A percentile compares a stretch with the other conserved stretches of the same genome.
Conservation (phyloP, 2,329 filamentous ascomycete species). For the Hypoxylon sp. region DNA sequence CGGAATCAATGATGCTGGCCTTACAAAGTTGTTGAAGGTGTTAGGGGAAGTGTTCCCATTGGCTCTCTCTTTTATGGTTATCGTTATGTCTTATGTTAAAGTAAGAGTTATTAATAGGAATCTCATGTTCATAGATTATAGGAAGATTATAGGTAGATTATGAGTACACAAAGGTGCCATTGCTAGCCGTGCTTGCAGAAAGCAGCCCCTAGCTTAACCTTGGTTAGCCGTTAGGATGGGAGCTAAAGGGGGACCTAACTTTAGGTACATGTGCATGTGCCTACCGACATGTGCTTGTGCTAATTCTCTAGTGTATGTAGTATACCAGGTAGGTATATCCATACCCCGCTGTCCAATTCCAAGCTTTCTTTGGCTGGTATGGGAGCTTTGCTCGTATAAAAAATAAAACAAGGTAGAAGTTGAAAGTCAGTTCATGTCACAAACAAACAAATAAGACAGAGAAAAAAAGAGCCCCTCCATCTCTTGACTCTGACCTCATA, state of each 20-base stretch:
- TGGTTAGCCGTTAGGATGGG: conserved; percentile 32
- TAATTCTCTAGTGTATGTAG: conserved; percentile 16
- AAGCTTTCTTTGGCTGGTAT: conserved; percentile 13
- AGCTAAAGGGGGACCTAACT: conserved; percentile 1
- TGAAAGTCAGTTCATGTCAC: conserved; percentile 6
- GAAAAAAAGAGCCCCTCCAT: conserved; percentile 11
- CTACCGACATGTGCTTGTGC: conserved; percentile 7
- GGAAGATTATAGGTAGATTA: too few species aligned
- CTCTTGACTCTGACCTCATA: conserved; percentile 40
- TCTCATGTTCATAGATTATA: background rate
- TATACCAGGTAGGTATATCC: too few species aligned
- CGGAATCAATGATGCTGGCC: conserved; percentile 26
- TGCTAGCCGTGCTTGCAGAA: conserved; percentile 35
- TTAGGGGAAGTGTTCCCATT: conserved; percentile 12
- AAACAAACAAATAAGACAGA: conserved; percentile 14
- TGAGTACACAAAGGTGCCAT: conserved; percentile 17
- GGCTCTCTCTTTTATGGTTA: conserved; percentile 10
- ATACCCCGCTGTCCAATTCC: conserved; percentile 33
- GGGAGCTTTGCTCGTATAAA: conserved; percentile 9
- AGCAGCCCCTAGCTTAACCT: conserved; percentile 32
- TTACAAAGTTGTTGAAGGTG: background rate
- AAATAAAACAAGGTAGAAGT: background rate
- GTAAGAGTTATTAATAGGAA: conserved; percentile 40
- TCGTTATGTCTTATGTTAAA: conserved; percentile 14
- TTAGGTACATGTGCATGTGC: conserved; percentile 13